A percentile compares a stretch with the other conserved stretches of the same genome.
phyloP scores from a whole-genome alignment of 305 asterid genomes.

The Salvia sclarea region DNA sequence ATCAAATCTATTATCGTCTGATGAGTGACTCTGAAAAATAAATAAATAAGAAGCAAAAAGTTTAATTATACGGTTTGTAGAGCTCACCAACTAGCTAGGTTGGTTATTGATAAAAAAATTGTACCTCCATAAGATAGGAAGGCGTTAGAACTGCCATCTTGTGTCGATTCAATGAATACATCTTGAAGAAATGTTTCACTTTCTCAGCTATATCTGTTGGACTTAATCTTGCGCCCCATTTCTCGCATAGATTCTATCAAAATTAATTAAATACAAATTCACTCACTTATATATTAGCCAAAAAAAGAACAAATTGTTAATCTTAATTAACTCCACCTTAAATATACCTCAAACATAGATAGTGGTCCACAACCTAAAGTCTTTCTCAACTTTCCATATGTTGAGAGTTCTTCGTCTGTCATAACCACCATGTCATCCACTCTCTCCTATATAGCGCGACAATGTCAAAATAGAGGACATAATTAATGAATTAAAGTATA shows the following conservation, averaged over 20 bases:
- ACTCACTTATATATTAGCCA: no score
- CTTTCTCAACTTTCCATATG: conserved; percentile 60
- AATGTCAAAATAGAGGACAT: no score
- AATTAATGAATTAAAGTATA: not conserved
- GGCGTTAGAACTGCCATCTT: conserved; percentile 84
- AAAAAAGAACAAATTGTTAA: no score
- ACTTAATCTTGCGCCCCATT: conserved; percentile 62
- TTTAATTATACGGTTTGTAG: no score
- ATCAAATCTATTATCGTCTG: not conserved
- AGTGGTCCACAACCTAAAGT: conserved; percentile 69
- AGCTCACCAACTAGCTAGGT: no score
- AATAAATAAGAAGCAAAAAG: no score
- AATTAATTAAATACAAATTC: no score
- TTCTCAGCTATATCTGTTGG: conserved; percentile 69
- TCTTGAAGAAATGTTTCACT: conserved; percentile 79
- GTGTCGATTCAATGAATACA: conserved; percentile 71
- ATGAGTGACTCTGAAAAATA: not conserved
- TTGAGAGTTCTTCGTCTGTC: conserved; percentile 71
- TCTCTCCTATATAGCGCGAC: conserved; percentile 51
- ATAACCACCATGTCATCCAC: conserved; percentile 50
- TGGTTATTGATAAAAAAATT: not conserved
- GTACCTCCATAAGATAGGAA: conserved; percentile 75
- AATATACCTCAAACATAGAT: conserved; percentile 88
- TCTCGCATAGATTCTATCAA: conserved; percentile 66
- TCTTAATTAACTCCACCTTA: no score